These are phyloP conservation scores for Papilionanthe hybrid DNA, from an alignment of 116 monocot species.

Conservation along the genomic window DNA sequence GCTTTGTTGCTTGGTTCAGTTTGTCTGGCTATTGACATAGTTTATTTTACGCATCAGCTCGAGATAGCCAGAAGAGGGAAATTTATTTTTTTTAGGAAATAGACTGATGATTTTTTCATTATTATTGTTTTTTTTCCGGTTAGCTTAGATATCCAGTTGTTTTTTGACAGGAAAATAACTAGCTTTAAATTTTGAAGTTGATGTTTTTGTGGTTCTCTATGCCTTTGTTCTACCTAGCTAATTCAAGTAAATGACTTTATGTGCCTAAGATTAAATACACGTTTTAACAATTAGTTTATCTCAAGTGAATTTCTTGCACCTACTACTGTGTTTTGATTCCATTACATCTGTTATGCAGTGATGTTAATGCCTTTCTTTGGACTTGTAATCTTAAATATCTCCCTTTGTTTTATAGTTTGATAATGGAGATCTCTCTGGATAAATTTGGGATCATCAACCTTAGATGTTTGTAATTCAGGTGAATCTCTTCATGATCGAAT, in stretches of 20 bases:
- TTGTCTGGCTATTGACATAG: background rate
- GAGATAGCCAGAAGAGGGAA: background rate
- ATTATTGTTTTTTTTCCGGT: background rate
- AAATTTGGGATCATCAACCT: background rate
- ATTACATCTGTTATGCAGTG: background rate
- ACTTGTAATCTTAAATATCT: background rate
- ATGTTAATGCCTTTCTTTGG: background rate
- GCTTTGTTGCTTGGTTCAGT: too few relatives aligned
- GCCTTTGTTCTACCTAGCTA: background rate
- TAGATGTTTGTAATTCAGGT: background rate
- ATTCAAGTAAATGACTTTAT: background rate
- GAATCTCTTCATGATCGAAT: background rate
- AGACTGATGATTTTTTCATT: background rate
- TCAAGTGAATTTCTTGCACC: background rate
- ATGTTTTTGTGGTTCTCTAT: background rate
- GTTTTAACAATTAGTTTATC: background rate
- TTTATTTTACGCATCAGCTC: background rate
- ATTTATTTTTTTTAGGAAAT: background rate
- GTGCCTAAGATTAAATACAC: background rate
- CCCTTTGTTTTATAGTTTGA: conserved; percentile 10
- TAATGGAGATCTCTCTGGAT: conserved; percentile 23
- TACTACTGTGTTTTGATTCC: background rate
- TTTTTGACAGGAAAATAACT: background rate
- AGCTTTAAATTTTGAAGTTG: background rate
- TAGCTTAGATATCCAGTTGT: background rate